These are phyloP conservation scores for Neurospora sp. DNA, from an alignment of 495 filamentous ascomycete genomes.

Conservation along the genomic window DNA sequence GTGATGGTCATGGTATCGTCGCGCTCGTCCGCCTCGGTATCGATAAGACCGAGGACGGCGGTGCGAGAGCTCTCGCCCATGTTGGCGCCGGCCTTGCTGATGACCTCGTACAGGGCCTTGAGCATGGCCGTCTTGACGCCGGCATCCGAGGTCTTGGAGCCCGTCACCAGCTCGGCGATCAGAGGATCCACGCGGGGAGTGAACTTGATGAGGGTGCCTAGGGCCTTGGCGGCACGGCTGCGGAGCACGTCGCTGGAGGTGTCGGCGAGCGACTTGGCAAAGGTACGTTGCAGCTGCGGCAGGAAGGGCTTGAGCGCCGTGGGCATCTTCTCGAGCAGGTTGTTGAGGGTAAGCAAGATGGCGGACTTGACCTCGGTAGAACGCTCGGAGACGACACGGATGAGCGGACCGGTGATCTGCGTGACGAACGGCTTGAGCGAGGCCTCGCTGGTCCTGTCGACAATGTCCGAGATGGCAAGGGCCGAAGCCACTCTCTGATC, in stretches of 20 bases:
- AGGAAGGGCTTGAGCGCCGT: slow-evolving; percentile 92
- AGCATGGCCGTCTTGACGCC: slow-evolving; percentile 96
- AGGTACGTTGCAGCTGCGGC: slow-evolving; percentile 91
- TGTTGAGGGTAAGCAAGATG: slow-evolving; percentile 88
- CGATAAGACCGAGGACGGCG: slow-evolving; percentile 76
- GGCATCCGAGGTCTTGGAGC: slow-evolving; percentile 77
- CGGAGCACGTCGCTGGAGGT: slow-evolving; percentile 82
- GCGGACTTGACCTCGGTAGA: slow-evolving; percentile 93
- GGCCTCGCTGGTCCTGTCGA: slow-evolving; percentile 77
- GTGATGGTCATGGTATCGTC: slow-evolving; percentile 75
- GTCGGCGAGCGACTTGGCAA: slow-evolving; percentile 90
- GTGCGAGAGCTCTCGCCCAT: slow-evolving; percentile 85
- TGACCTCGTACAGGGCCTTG: slow-evolving; percentile 90
- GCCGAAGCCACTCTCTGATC: slow-evolving; percentile 90
- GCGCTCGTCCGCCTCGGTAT: slow-evolving; percentile 64
- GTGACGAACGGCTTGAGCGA: slow-evolving; percentile 89
- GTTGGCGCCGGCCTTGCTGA: slow-evolving; percentile 85
- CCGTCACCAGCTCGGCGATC: slow-evolving; percentile 74
- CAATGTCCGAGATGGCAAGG: slow-evolving; percentile 87
- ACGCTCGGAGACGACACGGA: slow-evolving; percentile 91
- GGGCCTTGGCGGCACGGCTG: slow-evolving; percentile 83
- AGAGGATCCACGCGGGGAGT: slow-evolving; percentile 93
- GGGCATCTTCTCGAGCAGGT: slow-evolving; percentile 92
- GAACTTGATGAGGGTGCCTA: slow-evolving; percentile 91
- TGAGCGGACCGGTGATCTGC: slow-evolving; percentile 93